Base-by-base conservation (phyloP, 73 alveolate genomes). In the Paramecium pentaurelia region DNA sequence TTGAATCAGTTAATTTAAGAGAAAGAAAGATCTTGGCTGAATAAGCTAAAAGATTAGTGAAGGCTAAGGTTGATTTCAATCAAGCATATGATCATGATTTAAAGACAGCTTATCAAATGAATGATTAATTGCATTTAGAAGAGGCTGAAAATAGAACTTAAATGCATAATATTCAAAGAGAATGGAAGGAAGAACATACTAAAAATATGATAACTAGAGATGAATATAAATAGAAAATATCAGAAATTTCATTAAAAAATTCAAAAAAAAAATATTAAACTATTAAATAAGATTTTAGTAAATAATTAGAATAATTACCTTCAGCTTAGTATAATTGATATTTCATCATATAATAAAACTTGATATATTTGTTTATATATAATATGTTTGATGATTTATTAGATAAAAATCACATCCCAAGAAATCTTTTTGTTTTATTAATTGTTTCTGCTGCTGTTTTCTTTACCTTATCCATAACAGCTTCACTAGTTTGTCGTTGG, bases 61-160 rank as follows among this genome's bases (percentile, higher is more conserved):
- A 96, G 58, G 92, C 71, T 0, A 95, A 97, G 88, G 95, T 95
- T 71, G 99, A 97, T 22, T 92, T 93, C 77, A 95, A 96, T 73
- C 84, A 92, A 87, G 92, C 92, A 38, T 98, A 96, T 93, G 93
- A 94, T 73, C 96, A 92, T 30, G 96, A 96, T n/a, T 95, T 97
- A 59, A 88, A 92, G 30, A 92, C 96, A 18, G 95, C 97, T 37
- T 93, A 96, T 47, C 92, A 95, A 85, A 97, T 97, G 92, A 97
- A 98, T 94, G 99, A 96, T 71, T 86, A 95, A 60, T 60, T 98
- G 9, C 93, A 94, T 92, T 90, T 94, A 68, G 99, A 97, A 60
- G 98, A 95, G 80, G 94, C 96, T 47, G 97, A 96, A 83, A 97
- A 97, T 88, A 97, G 97, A 90, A 93, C 93, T 59, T 93, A 94